Conservation (phyloP, 495 filamentous ascomycete genomes). For the Baudoinia panamericana region DNA sequence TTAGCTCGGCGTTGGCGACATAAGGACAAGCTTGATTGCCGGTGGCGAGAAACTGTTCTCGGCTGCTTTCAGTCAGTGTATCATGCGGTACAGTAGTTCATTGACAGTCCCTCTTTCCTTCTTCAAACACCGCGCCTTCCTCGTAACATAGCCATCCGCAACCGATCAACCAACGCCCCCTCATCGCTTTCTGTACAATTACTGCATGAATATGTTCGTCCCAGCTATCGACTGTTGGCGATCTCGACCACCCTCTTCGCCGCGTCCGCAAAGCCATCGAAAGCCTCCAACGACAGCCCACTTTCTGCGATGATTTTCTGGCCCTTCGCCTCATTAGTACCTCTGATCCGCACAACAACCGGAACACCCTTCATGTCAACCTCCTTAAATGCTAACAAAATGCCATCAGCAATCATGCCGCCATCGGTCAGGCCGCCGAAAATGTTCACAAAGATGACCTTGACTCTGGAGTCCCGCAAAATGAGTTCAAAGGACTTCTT, state of each 20-base stretch:
- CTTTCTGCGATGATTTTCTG: constrained; percentile 66
- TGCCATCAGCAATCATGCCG: constrained; percentile 79
- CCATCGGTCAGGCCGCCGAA: constrained; percentile 76
- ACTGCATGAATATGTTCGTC: too few species aligned
- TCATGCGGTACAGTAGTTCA: too few species aligned
- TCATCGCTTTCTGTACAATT: too few species aligned
- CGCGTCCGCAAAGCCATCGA: constrained; percentile 72
- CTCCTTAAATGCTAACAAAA: constrained; percentile 58
- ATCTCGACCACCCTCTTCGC: constrained; percentile 61
- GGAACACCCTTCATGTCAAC: constrained; percentile 40
- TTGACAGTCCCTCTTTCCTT: too few species aligned
- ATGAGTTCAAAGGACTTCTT: constrained; percentile 63
- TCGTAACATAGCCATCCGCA: too few species aligned
- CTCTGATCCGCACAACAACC: constrained; percentile 71
- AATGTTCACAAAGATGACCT: constrained; percentile 74
- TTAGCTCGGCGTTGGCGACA: too few species aligned
- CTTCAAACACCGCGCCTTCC: too few species aligned
- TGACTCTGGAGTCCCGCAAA: constrained; percentile 55
- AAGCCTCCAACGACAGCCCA: constrained; percentile 58
- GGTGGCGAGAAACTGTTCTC: too few species aligned
- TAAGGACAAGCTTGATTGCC: too few species aligned
- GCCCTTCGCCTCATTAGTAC: constrained; percentile 68
- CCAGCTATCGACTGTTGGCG: constrained; percentile 28
- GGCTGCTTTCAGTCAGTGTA: too few species aligned
- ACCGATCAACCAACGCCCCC: too few species aligned